phyloP scores from a whole-genome alignment of 305 asterid genomes.

The Rubia peregrina region DNA sequence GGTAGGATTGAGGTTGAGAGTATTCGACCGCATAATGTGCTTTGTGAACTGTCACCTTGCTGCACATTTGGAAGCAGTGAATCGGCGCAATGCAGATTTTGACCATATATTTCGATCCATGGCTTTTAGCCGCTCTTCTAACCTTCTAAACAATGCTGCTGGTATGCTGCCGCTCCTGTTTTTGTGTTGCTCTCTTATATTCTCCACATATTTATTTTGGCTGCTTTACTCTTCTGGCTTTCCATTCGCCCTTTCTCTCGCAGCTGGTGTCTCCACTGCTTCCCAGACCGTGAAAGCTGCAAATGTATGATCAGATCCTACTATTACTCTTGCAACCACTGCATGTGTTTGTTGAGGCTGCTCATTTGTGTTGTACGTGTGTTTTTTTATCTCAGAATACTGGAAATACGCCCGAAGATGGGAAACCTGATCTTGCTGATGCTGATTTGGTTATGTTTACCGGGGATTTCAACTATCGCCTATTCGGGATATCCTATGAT shows the following conservation, averaged over 20 bases:
- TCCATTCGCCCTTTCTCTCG: constrained; percentile 61
- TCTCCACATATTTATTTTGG: constrained; percentile 60
- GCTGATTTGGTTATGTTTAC: constrained; percentile 77
- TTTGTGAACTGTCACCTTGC: constrained; percentile 85
- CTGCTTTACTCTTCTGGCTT: constrained; percentile 68
- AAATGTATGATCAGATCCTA: constrained; percentile 41
- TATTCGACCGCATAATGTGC: constrained; percentile 74
- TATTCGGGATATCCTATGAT: constrained; percentile 87
- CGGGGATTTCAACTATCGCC: constrained; percentile 91
- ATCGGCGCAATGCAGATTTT: constrained; percentile 79
- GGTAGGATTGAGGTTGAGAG: constrained; percentile 87
- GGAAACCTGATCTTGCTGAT: constrained; percentile 84
- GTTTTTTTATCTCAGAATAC: constrained; percentile 35
- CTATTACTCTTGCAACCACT: neutral
- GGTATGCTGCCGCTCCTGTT: constrained; percentile 67
- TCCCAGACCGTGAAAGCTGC: constrained; percentile 70
- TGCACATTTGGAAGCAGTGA: constrained; percentile 94
- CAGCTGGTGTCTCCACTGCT: constrained; percentile 84
- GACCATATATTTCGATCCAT: constrained; percentile 73
- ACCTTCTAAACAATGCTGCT: constrained; percentile 50
- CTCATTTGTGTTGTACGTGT: constrained; percentile 14
- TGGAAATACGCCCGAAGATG: constrained; percentile 48
- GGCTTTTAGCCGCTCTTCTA: constrained; percentile 65
- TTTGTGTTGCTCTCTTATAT: constrained; percentile 60
- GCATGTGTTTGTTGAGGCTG: neutral